Evolutionary conservation across 1,139 yeast species (phyloP).

Genomic region (Kurtzmaniella quercitrusa): DNA sequence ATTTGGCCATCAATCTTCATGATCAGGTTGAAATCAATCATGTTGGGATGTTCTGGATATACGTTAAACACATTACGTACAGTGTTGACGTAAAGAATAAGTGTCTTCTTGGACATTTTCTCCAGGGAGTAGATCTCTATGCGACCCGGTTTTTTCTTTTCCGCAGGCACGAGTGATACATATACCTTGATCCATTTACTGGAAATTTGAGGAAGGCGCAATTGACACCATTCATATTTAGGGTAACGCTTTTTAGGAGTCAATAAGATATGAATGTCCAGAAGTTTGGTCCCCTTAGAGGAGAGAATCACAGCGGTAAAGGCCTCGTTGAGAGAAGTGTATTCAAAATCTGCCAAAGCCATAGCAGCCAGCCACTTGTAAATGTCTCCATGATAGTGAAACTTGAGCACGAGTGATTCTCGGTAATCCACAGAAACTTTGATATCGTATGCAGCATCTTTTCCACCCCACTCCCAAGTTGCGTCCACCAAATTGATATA

Average conservation of each 20-base stretch:
- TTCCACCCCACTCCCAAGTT: conserved; percentile 20
- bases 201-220: conserved; percentile 52
- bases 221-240: conserved; percentile 53
- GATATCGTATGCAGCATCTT: conserved; percentile 19
- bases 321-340: conserved; percentile 48
- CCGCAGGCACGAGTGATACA: conserved; percentile 42
- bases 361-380: conserved; percentile 45
- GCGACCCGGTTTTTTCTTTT: conserved; percentile 35
- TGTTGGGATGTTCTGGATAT: conserved; percentile 51
- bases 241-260: conserved; percentile 43
- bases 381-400: conserved; percentile 29
- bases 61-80: conserved; percentile 43
- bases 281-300: conserved; percentile 48
- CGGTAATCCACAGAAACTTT: conserved; percentile 39
- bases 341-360: conserved; percentile 47
- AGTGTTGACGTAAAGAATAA: conserved; percentile 43
- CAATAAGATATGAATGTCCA: conserved; percentile 51
- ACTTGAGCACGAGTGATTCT: conserved; percentile 29
- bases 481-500: conserved; percentile 51
- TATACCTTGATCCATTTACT: conserved; percentile 53
- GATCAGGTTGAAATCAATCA: conserved; percentile 51
- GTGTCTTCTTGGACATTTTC: conserved; percentile 38
- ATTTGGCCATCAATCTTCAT: conserved; percentile 51
- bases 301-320: conserved; percentile 55
- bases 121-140: conserved; percentile 48